Evolutionary conservation across 148 eudicot genomes (phyloP), one percentile per base, ranked within the genome.

Genomic region (Camellia granthamiana): DNA sequence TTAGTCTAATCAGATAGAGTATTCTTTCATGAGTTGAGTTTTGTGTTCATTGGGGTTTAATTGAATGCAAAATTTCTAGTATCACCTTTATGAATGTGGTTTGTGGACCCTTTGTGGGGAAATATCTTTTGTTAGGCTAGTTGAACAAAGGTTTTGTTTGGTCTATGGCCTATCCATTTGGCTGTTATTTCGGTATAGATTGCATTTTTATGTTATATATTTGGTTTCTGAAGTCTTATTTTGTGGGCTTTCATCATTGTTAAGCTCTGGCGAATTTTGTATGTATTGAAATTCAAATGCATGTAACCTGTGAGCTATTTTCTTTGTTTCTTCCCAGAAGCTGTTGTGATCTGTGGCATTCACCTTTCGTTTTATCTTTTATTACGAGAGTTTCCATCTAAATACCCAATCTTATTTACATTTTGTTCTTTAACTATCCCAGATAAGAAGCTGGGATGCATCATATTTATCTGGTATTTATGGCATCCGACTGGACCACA

Each of bases 401-500:
- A 30, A 67, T 41, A 69, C 3, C 76, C 70, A 9, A 69, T 75
- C 49, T 58, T 23, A 19, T 42, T 74, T 55, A 56, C 51, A 16
- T 68, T n/a, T 10, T 46, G 12, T 46, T 43, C 41, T 56, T 41
- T n/a, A 76, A 81, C 80, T 76, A 12, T 76, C 71, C 72, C 85
- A 92, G 94, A 81, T 83, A 75, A 75, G 64, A 79, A 79, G 81
- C 79, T 91, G 90, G 98, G 85, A 89, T n/a, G 44, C 79, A n/a
- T 73, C 83, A 30, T 44, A 78, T 72, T 8, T 88, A 52, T 83
- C 81, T 51, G 80, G 90, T 75, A 82, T 88, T 58, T 95, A 84
- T 75, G 94, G 97, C 77, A 78, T 92, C 69, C 93, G 94, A 80
- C 60, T 86, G 80, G 90, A 93, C 82, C 90, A 95, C 77, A 30